Evolutionary conservation across 2,329 filamentous ascomycete species (phyloP), one percentile per base, ranked within the genome.

Genomic region (Pestalotiopsis sp.): DNA sequence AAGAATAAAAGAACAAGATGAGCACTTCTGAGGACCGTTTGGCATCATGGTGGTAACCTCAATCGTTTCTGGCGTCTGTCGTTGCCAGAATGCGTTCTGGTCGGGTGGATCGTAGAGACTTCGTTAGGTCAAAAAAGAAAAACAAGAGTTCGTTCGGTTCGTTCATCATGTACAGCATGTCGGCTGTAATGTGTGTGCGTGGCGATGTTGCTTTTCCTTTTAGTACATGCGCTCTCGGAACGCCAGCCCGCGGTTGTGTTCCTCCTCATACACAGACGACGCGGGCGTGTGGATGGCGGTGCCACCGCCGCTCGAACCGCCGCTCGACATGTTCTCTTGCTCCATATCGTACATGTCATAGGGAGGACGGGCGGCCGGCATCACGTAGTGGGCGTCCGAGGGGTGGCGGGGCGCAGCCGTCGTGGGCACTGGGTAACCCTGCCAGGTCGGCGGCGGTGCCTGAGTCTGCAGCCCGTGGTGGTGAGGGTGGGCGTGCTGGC

Each of bases 291-390:
- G 76, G 41, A 77, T 76, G 2, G 79, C 77, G 36, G 45, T 52
- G 27, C 27, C 27, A 20, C 77, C 78, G 17, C 78, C 76, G 49
- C 81, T 78, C 14, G 79, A 76, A 14, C 76, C 74, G 49, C 78
- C 80, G 52, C 76, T 78, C 25, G 72, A 67, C 52, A 81, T 75
- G 67, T 77, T 79, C 45, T 69, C 77, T 39, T 83, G 80, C n/a
- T 84, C 82, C 59, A 82, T 79, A 49, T 85, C 85, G 69, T 83
- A 85, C 74, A 86, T 81, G 39, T 81, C 81, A 69, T 85, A 87
- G 55, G 27, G 25, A 3, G 76, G 62, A 31, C 80, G 78, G 27
- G 76, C 77, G 14, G 69, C 31, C 13, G 67, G n/a, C 36, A 71
- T 61, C 38, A 69, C 64, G 59, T 70, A 66, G 45, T 72, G 67